These are phyloP conservation scores for Dispira simplex DNA, from an alignment of 192 early-diverging fungal genomes.

Conservation along the genomic window DNA sequence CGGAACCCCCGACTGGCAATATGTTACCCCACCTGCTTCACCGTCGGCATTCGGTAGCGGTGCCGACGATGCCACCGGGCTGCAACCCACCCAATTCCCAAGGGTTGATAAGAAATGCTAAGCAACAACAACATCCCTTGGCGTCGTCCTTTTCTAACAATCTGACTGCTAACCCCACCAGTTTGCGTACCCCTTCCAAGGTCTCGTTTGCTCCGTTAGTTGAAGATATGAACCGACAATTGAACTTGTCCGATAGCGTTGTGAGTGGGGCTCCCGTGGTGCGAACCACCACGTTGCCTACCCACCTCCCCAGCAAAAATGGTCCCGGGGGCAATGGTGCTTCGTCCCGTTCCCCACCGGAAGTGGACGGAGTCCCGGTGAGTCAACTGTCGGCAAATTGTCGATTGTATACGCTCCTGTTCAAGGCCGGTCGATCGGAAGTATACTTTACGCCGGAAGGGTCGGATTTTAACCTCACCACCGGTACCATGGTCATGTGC, in stretches of 20 bases:
- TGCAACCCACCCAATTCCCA: too few relatives aligned
- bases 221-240: not conserved
- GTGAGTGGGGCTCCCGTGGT: constrained; percentile 24
- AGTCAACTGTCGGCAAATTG: constrained; percentile 28
- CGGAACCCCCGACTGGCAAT: not conserved
- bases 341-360: constrained; percentile 20
- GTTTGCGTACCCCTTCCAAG: constrained; percentile 21
- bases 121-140: constrained; percentile 12
- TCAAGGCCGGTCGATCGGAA: constrained; percentile 76
- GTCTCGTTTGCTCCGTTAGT: constrained; percentile 16
- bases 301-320: constrained; percentile 4
- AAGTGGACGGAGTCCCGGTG: constrained; percentile 28
- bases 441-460: constrained; percentile 56
- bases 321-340: constrained; percentile 16
- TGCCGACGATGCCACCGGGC: not conserved
- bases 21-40: constrained; percentile 17
- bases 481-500: constrained; percentile 68
- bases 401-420: constrained; percentile 69
- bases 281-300: constrained; percentile 3
- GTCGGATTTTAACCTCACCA: constrained; percentile 25
- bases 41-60: constrained; percentile 33
- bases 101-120: too few relatives aligned
- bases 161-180: constrained; percentile 16
- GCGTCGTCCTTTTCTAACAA: constrained; percentile 17
- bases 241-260: constrained; percentile 30